Conservation (phyloP, 1,284 basidiomycete species). For the Apiotrichum siamense region DNA sequence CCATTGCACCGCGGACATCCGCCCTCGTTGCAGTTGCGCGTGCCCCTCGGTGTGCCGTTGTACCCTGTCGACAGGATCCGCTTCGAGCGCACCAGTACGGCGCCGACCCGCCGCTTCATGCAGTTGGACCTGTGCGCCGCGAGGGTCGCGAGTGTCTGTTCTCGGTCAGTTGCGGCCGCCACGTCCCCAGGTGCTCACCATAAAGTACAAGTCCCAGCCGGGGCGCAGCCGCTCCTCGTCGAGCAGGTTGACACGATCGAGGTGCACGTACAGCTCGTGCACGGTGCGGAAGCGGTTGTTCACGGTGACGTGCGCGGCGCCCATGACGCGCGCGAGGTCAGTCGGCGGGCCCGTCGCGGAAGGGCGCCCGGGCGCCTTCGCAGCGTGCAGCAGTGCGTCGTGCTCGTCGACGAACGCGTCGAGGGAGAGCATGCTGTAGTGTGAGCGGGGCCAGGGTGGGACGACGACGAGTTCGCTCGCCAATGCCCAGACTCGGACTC, state of each 20-base stretch:
- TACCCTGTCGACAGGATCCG: slow-evolving; percentile 95
- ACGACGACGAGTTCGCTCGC: too few species aligned
- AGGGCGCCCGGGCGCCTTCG: slow-evolving; percentile 10
- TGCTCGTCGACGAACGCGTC: slow-evolving; percentile 62
- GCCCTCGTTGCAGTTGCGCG: slow-evolving; percentile 79
- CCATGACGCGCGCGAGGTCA: slow-evolving; percentile 39
- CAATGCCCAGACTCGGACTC: too few species aligned
- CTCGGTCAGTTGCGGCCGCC: slow-evolving; percentile 1
- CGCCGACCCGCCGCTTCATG: slow-evolving; percentile 96
- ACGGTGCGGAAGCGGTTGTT: slow-evolving; percentile 63
- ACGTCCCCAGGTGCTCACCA: slow-evolving; percentile 54
- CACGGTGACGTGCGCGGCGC: slow-evolving; percentile 56
- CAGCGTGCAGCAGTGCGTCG: slow-evolving; percentile 53
- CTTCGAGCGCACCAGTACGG: slow-evolving; percentile 73
- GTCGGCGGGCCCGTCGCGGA: slow-evolving; percentile 25
- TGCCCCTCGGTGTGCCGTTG: slow-evolving; percentile 90
- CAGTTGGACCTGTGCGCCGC: slow-evolving; percentile 86
- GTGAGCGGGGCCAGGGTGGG: too few species aligned
- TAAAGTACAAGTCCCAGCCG: slow-evolving; percentile 92
- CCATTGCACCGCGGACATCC: slow-evolving; percentile 78
- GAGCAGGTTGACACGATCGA: slow-evolving; percentile 63
- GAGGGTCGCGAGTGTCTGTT: slow-evolving; percentile 73
- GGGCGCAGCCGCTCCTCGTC: slow-evolving; percentile 72
- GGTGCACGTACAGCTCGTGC: slow-evolving; percentile 56
- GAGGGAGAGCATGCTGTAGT: slow-evolving; percentile 49